phyloP scores from a whole-genome alignment of 2,329 filamentous ascomycete genomes.

The Parafenestella ontariensis region DNA sequence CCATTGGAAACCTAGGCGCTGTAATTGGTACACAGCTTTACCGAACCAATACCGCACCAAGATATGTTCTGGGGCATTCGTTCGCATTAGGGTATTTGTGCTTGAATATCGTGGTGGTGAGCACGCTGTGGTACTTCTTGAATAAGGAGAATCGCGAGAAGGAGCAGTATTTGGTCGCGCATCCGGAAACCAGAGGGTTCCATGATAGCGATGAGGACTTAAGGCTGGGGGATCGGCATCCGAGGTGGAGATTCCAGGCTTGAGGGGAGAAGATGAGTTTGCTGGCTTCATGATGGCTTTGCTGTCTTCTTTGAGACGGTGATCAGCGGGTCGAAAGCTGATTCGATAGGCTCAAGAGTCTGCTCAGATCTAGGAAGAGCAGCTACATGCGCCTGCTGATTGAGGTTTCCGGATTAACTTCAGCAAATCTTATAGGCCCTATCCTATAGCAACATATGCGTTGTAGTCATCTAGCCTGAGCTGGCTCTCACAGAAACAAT shows the following conservation, averaged over 20 bases:
- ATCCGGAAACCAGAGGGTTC: slow-evolving; percentile 37
- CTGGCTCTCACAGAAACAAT: too few relatives aligned
- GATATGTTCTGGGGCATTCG: slow-evolving; percentile 46
- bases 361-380: too few relatives aligned
- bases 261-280: slow-evolving; percentile 6
- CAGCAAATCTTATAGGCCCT: too few relatives aligned
- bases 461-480: too few relatives aligned
- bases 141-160: slow-evolving; percentile 43
- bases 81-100: slow-evolving; percentile 46
- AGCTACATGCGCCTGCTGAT: too few relatives aligned
- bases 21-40: slow-evolving; percentile 50
- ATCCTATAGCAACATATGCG: too few relatives aligned
- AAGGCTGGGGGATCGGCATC: slow-evolving; percentile 43
- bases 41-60: slow-evolving; percentile 40
- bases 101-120: slow-evolving; percentile 43
- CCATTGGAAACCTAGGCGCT: slow-evolving; percentile 57
- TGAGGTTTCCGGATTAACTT: too few relatives aligned
- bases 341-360: neutral
- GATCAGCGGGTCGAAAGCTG: neutral
- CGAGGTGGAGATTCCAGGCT: slow-evolving; percentile 46
- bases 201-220: slow-evolving; percentile 43
- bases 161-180: slow-evolving; percentile 26
- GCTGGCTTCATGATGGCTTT: neutral
- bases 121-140: slow-evolving; percentile 38
- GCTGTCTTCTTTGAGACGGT: neutral